Conservation (phyloP, 371 early-diverging fungal species). For the Entomophthora muscae region DNA sequence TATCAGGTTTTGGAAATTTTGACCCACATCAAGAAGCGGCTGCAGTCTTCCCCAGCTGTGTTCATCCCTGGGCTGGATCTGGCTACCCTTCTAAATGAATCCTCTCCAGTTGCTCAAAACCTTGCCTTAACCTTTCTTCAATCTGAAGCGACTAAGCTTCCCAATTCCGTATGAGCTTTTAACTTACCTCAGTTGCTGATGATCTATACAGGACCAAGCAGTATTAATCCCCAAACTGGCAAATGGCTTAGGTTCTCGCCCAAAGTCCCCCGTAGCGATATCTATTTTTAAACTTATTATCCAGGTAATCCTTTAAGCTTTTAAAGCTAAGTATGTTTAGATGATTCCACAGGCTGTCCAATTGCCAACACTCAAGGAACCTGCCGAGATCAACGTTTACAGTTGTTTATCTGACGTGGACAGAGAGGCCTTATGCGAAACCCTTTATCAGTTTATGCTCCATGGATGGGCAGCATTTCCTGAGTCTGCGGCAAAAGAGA, state of each 20-base stretch:
- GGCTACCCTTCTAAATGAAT: not conserved
- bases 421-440: not conserved
- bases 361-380: not conserved
- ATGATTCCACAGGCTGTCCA: not conserved
- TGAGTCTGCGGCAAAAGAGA: not conserved
- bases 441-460: not conserved
- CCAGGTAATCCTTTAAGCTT: not conserved
- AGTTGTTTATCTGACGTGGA: not conserved
- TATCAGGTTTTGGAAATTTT: constrained; percentile 50
- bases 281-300: not conserved
- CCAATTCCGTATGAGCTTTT: not conserved
- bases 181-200: no score
- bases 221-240: not conserved
- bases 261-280: not conserved
- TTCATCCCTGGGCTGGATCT: not conserved
- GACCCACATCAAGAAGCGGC: constrained; percentile 62
- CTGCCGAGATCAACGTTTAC: not conserved
- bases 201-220: constrained; percentile 4
- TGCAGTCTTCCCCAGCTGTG: constrained; percentile 10
- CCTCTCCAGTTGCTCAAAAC: not conserved
- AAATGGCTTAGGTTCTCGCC: not conserved
- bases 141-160: not conserved
- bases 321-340: not conserved
- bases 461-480: not conserved
- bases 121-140: constrained; percentile 1